Evolutionary conservation across 2,329 filamentous ascomycete genomes (phyloP), one percentile per base, ranked within the genome.

Genomic region (Samsoniella hepiali): DNA sequence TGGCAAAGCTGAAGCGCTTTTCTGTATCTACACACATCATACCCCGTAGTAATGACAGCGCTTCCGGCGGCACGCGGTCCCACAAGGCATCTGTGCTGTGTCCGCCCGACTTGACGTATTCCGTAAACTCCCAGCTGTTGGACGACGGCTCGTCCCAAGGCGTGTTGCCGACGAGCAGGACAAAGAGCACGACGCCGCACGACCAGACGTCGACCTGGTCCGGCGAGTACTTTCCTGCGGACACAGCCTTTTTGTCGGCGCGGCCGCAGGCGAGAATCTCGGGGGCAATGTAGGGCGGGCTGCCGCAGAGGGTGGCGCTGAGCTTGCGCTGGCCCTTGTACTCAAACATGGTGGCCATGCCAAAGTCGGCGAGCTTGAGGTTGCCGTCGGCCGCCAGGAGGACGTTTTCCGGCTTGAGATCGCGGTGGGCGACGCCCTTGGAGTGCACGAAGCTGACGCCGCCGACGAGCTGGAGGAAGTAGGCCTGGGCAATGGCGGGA

Each of bases 151-250:
- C 91, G 72, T 98, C 95, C 95, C 95, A 99, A 0, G 95, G 95
- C 2, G 95, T 99, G 73, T 99, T 99, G 10, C 95, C 95, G 1
- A 96, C 93, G 3, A 99, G 81, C 4, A 99, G 81, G 42, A 98
- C 95, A 72, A 99, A 99, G 4, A 99, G 81, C n/a, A 99, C 96
- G 60, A 99, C 93, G 40, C 95, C 95, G 70, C 93, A 97, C 17
- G 93, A 97, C 96, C 96, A 99, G 63, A 99, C 89, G 72, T 99
- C 95, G 44, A 91, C 91, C 49, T 91, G 77, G 66, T 97, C 91
- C 8, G 93, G 88, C 36, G 84, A 82, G 72, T 94, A 94, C 62
- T 89, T 87, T 55, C 73, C 70, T 32, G 82, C 79, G 60, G 83
- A 77, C 44, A 82, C 69, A 47, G 82, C 73, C 55, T 74, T 78